phyloP scores from a whole-genome alignment of 305 asterid species.

The Fraxinus dipetala region DNA sequence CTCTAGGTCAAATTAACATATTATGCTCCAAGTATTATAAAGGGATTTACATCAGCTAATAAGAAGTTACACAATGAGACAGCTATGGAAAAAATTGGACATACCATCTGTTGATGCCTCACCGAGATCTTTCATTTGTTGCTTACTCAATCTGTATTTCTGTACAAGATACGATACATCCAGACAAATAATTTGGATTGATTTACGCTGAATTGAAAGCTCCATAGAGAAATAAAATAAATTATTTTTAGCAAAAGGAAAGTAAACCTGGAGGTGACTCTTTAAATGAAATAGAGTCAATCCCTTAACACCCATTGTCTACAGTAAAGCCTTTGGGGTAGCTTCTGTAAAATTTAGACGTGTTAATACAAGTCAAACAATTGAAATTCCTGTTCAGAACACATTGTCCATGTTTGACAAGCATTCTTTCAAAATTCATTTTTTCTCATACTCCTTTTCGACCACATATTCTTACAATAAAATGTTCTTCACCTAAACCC shows the following conservation, averaged over 20 bases:
- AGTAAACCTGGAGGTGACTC: conserved; percentile 83
- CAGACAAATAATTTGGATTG: too few species aligned
- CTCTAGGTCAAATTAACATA: not conserved
- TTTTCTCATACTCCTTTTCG: too few species aligned
- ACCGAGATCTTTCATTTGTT: conserved; percentile 68
- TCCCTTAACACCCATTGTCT: conserved; percentile 90
- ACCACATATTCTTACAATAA: too few species aligned
- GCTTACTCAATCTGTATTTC: conserved; percentile 88
- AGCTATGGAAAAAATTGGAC: conserved; percentile 27
- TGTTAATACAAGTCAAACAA: not conserved
- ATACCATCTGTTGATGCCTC: conserved; percentile 77
- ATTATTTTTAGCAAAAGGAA: not conserved
- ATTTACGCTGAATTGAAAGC: conserved; percentile 1
- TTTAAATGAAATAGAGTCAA: conserved; percentile 80
- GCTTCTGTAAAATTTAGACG: conserved; percentile 54
- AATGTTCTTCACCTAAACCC: too few species aligned
- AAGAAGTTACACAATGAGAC: conserved; percentile 13
- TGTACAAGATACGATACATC: conserved; percentile 32
- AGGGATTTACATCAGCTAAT: not conserved
- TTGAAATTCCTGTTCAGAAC: not conserved
- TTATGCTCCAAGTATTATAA: conserved; percentile 3
- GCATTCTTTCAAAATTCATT: too few species aligned
- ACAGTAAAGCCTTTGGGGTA: conserved; percentile 74
- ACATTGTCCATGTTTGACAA: not conserved
- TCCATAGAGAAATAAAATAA: not conserved